Evolutionary conservation across 208 protist genomes (phyloP).

Genomic region (Porcisia hertigi): DNA sequence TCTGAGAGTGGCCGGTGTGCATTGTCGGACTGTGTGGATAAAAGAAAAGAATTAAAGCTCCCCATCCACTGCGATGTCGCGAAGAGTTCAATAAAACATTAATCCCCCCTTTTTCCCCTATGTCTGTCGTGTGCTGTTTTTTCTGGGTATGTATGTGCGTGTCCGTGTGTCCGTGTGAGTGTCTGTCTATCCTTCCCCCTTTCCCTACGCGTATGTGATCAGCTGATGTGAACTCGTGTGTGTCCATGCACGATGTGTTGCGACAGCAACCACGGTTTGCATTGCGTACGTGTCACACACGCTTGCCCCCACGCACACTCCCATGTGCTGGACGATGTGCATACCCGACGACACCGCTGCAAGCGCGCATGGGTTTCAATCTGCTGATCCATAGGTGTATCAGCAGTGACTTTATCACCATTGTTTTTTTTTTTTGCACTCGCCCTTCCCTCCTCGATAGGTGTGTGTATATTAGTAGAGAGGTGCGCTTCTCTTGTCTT

Average conservation of each 20-base stretch:
- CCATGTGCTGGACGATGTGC: background rate
- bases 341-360: background rate
- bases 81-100: too few relatives aligned
- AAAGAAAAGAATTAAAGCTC: too few relatives aligned
- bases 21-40: background rate
- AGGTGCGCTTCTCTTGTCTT: background rate
- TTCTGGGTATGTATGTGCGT: background rate
- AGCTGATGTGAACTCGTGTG: background rate
- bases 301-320: background rate
- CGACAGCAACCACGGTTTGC: background rate
- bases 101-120: background rate
- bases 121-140: background rate
- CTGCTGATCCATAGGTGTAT: background rate
- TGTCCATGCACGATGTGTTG: background rate
- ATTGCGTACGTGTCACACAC: background rate
- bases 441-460: background rate
- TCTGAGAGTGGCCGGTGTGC: background rate
- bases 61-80: too few relatives aligned
- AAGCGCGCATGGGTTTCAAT: background rate
- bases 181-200: background rate
- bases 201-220: background rate
- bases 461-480: background rate
- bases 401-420: background rate
- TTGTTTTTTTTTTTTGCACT: background rate
- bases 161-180: background rate